These are phyloP conservation scores for Purshia tridentata DNA, from an alignment of 306 rosid genomes.

Conservation along the genomic window DNA sequence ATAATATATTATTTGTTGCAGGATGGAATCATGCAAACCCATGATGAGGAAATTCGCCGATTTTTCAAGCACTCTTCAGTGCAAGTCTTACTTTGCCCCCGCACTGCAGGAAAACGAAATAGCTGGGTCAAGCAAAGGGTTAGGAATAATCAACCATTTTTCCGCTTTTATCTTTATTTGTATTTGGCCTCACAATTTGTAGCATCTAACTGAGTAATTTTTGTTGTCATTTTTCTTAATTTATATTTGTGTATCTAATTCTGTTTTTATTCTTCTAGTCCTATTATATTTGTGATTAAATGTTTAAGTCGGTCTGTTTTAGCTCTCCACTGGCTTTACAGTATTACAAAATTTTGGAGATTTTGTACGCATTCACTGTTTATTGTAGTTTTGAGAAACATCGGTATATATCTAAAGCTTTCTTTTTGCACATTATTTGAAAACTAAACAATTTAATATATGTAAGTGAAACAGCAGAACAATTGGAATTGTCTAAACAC, in stretches of 20 bases:
- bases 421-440: not conserved
- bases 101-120: conserved; percentile 81
- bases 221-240: not conserved
- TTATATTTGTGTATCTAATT: not conserved
- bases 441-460: not conserved
- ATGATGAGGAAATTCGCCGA: conserved; percentile 93
- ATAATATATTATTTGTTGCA: conserved; percentile 27
- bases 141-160: conserved; percentile 15
- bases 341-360: conserved; percentile 2
- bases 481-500: not conserved
- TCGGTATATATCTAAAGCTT: not conserved
- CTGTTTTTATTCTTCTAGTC: conserved; percentile 6
- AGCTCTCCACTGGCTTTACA: not conserved
- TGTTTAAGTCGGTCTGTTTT: not conserved
- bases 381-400: not conserved
- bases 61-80: conserved; percentile 95
- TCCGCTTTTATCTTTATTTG: not conserved
- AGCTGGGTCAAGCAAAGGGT: conserved; percentile 93
- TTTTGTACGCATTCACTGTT: not conserved
- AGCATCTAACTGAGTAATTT: not conserved
- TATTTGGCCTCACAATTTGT: no score
- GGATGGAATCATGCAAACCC: conserved; percentile 98
- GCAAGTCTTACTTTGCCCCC: conserved; percentile 87
- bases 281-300: not conserved
- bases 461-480: not conserved